Base-by-base conservation (phyloP, 192 early-diverging fungal species). In the Rhizophagus prolifer region DNA sequence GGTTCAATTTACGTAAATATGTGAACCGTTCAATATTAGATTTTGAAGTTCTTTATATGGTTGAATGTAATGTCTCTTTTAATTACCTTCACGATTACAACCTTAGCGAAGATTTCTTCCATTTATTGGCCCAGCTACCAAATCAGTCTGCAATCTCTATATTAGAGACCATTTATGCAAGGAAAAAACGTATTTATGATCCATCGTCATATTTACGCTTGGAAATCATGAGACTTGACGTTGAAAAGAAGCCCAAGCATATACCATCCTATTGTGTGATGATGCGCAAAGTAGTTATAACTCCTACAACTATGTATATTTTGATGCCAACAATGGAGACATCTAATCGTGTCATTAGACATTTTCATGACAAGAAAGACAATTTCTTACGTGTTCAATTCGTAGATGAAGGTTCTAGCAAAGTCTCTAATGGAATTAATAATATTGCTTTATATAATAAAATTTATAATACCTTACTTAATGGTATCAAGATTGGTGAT, bases 341-440 rank as follows among this genome's bases (percentile, higher is more conserved):
- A 1, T 85, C 87, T n/a, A 95, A 95, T 78, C 87, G 94, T 23
- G 84, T 93, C 16, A 79, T 93, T 4, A 87, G 92, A 4, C 82
- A 90, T 26, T 91, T 85, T 80, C 65, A 70, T 8, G 41, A 80
- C 0, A 77, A 85, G 13, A 46, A 78, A 9, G 85, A 92, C 25
- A 81, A 87, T 8, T 95, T 95, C 62, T 34, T 92, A 6, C 89
- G 92, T n/a, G 91, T 93, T 12, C 84, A 86, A 28, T 94, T 94
- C 74, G 77, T 79, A 19, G 91, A 94, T 62, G 92, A 95, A 61
- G 82, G 84, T 1, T 76, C 85, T 7, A 79, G 74, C n/a, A 75
- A 79, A 3, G 72, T 85, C 1, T 81, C 80, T 21, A 66, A 81
- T 23, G 60, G 68, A 0, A 72, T 61, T 4, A 73, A 47, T 16